Percentiles rank a stretch among this genome's conserved stretches.
Evolutionary conservation across 1,139 yeast species (phyloP).

Genomic region (Blastobotrys petasosporus): DNA sequence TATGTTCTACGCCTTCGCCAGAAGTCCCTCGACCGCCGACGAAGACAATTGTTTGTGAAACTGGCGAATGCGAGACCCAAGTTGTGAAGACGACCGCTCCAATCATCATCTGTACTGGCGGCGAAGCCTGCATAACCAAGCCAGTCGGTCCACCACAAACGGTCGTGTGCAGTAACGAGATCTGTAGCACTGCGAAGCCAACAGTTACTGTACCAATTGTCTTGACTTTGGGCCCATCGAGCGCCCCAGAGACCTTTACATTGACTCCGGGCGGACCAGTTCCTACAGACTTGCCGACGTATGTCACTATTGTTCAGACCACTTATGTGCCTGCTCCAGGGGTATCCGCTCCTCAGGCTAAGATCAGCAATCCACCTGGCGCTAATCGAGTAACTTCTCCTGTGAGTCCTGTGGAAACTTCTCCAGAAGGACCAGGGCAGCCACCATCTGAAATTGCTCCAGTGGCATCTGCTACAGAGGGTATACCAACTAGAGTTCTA

Average conservation of each 20-base stretch:
- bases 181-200: too few species aligned
- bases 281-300: background rate
- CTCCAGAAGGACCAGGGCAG: background rate
- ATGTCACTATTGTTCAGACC: too few species aligned
- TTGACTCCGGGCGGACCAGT: background rate
- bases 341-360: background rate
- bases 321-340: background rate
- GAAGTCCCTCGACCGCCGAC: constrained; percentile 5
- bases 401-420: too few species aligned
- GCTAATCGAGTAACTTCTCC: too few species aligned
- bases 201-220: too few species aligned
- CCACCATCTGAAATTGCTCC: background rate
- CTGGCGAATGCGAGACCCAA: constrained; percentile 15
- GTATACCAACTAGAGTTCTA: background rate
- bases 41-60: constrained; percentile 14
- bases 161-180: too few species aligned
- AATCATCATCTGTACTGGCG: background rate
- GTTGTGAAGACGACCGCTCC: background rate
- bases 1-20: constrained; percentile 3
- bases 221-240: too few species aligned
- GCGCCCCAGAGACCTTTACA: background rate
- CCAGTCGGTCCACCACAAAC: too few species aligned
- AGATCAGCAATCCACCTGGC: too few species aligned
- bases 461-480: background rate
- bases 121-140: background rate